Evolutionary conservation across 495 filamentous ascomycete species (phyloP), one percentile per base, ranked within the genome.

Genomic region (Neurospora sp.): DNA sequence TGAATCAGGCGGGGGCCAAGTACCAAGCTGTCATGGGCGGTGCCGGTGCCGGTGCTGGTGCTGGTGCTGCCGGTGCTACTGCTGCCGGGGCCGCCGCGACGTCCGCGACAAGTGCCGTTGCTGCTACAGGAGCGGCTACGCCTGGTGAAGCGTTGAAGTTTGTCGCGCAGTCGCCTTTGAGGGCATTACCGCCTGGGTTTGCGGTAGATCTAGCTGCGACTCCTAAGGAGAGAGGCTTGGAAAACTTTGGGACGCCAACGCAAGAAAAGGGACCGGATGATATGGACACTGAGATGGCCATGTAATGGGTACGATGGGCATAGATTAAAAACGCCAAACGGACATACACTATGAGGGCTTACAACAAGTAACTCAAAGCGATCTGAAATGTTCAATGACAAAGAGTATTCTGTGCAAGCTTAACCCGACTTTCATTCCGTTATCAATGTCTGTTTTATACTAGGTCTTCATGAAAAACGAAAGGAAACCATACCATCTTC

Each of bases 1-100:
- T 98, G 71, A 91, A 91, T 78, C 92, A 96, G 79, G 92, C 94
- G 0, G 93, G 92, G 0, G 92, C 92, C 70, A 89, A 91, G 73
- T 97, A 94, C 81, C 82, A 84, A 36, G 81, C 74, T 13, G 78
- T 81, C 10, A 80, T 85, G 73, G 82, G 83, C 70, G 75, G 77
- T 37, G 75, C 74, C 70, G 75, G 77, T 37, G 75, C 74, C 21
- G 75, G 71, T 6, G 74, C 19, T 28, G 24, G 24, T 28, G 75
- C 74, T 5, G 81, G 77, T 11, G 73, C 69, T 19, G 75, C 72
- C 21, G 75, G 71, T 6, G 74, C 19, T 28, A 75, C 59, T 6
- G 74, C n/a, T 34, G 77, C 59, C 9, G 72, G 71, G 37, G 77
- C 72, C 45, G 72, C 79, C 11, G 31, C 71, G 4, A 62, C 54